Base-by-base conservation (phyloP, 1,284 basidiomycete genomes). In the Ceratobasidium theobromae region DNA sequence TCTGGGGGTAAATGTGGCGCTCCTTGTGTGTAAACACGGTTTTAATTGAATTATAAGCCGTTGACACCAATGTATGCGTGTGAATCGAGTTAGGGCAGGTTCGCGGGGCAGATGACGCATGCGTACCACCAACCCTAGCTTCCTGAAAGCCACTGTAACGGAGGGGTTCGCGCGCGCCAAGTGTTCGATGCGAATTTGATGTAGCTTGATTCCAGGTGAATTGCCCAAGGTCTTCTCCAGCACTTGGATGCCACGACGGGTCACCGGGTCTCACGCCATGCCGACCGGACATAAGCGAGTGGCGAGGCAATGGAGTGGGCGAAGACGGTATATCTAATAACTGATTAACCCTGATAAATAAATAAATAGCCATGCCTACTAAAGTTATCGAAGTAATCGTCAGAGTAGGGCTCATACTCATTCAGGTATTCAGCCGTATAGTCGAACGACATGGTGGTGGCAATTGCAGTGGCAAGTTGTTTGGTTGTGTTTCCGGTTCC, bases 231-330 rank as follows among this genome's bases (percentile, higher is more conserved):
- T 38, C 35, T 6, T 38, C 35, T 38, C 16, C 35, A 12, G 21
- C 27, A 25, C 14, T 2, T 48, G 6, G 46, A 25, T 25, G 46
- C 25, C 18, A n/a, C 46, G 25, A 21, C 16, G 35, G n/a, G n/a
- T n/a, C n/a, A n/a, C n/a, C n/a, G n/a, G n/a, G n/a, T n/a, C n/a
- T n/a, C n/a, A n/a, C n/a, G n/a, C n/a, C n/a, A n/a, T n/a, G n/a
- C n/a, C n/a, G n/a, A n/a, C n/a, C n/a, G n/a, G n/a, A n/a, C n/a
- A n/a, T 21, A 9, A 2, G 33, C 25, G 52, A 28, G 3, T 25
- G 30, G 12, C 64, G 52, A 48, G 64, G 64, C 23, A 54, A 52
- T 18, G 64, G 64, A 1, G 64, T 65, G 1, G 64, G 64, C 1
- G 64, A 65, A 32, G 64, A 65, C 9, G 46, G 4, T 25, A 32